phyloP scores from a whole-genome alignment of 2,329 filamentous ascomycete genomes.

The Xylaria sp. region DNA sequence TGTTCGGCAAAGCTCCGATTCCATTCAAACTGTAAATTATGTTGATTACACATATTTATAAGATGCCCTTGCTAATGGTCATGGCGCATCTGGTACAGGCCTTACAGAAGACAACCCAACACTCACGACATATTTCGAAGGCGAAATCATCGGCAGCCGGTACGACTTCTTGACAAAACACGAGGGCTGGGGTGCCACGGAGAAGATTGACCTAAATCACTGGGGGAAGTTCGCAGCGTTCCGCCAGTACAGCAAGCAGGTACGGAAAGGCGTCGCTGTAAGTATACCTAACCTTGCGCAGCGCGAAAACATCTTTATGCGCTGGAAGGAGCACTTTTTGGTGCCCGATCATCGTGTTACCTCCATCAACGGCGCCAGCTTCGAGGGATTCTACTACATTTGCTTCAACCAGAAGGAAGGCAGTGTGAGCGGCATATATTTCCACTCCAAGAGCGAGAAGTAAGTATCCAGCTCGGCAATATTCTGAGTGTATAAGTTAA shows the following conservation, averaged over 20 bases:
- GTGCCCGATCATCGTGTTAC: constrained; percentile 93
- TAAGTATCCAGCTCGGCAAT: constrained; percentile 60
- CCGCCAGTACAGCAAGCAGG: constrained; percentile 74
- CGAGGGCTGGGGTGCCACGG: constrained; percentile 88
- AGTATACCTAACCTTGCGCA: constrained; percentile 45
- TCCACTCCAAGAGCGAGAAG: constrained; percentile 98
- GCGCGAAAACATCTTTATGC: constrained; percentile 91
- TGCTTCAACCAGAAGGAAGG: constrained; percentile 95
- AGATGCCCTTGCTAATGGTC: constrained; percentile 26
- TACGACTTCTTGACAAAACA: constrained; percentile 94
- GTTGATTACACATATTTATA: not conserved
- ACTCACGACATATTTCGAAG: constrained; percentile 98
- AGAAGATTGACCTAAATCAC: constrained; percentile 91
- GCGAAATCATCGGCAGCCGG: constrained; percentile 95
- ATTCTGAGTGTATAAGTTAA: constrained; percentile 31
- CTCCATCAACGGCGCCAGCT: constrained; percentile 93
- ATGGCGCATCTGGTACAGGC: constrained; percentile 61
- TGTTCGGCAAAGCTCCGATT: not conserved
- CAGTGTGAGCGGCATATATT: constrained; percentile 92
- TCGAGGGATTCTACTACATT: constrained; percentile 99
- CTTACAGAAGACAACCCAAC: constrained; percentile 96
- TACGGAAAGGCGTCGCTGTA: constrained; percentile 62
- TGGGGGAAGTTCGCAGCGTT: constrained; percentile 93
- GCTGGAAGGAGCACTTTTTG: constrained; percentile 98
- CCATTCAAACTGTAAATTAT: not conserved